These are phyloP conservation scores for Diutina rugosa DNA, from an alignment of 1,139 yeast species.

Conservation along the genomic window DNA sequence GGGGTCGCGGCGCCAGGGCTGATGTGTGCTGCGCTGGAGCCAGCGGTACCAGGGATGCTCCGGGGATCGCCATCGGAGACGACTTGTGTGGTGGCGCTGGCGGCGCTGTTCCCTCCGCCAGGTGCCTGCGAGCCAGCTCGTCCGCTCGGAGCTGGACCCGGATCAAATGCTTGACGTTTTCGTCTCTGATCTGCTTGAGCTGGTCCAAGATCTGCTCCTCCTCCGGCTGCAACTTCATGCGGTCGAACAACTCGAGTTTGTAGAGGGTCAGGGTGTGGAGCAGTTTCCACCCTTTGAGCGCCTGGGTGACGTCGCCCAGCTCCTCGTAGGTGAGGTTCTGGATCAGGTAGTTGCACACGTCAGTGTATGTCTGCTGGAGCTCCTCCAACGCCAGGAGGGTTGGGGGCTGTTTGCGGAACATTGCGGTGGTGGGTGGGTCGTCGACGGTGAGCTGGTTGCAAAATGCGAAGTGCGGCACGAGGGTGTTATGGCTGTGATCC, in stretches of 20 bases:
- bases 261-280: constrained; percentile 47
- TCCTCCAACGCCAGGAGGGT: constrained; percentile 39
- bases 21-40: not conserved
- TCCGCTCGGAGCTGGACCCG: constrained; percentile 31
- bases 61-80: not conserved
- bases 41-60: not conserved
- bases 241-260: constrained; percentile 43
- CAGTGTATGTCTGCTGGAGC: constrained; percentile 47
- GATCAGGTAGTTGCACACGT: constrained; percentile 45
- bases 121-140: constrained; percentile 12
- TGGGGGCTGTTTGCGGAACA: constrained; percentile 46
- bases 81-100: not conserved
- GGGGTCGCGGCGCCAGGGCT: not conserved
- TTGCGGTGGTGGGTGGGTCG: not conserved
- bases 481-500: not conserved
- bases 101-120: constrained; percentile 1
- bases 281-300: constrained; percentile 61
- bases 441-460: not conserved
- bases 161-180: constrained; percentile 33
- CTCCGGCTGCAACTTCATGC: constrained; percentile 22
- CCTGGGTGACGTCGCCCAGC: constrained; percentile 34
- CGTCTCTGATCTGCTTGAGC: constrained; percentile 35
- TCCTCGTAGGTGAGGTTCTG: constrained; percentile 48
- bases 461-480: not conserved
- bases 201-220: constrained; percentile 32